phyloP scores from a whole-genome alignment of 108 stramenopile species.

The Epithemia pelagica region DNA sequence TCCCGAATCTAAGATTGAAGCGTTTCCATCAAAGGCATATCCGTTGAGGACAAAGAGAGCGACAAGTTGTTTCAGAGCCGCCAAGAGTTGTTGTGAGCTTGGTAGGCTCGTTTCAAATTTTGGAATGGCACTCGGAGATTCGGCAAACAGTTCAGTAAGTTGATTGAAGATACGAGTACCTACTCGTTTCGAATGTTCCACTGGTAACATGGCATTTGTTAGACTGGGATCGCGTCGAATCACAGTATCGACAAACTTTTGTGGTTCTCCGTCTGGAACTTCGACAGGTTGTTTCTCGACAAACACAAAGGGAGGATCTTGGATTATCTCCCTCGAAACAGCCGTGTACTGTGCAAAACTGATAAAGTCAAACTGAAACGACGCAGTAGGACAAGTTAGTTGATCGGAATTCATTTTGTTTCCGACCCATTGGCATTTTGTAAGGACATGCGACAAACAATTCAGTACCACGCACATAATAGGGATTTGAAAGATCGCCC shows the following conservation, averaged over 20 bases:
- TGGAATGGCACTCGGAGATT: neutral
- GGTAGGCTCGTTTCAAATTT: neutral
- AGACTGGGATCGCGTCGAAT: conserved; percentile 60
- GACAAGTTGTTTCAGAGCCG: conserved; percentile 52
- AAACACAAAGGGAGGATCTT: conserved; percentile 56
- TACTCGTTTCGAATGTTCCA: conserved; percentile 43
- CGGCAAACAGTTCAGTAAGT: conserved; percentile 53
- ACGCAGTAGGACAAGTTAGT: too few species aligned
- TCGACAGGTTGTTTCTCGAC: conserved; percentile 70
- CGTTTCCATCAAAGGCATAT: conserved; percentile 64
- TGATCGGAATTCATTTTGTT: too few species aligned
- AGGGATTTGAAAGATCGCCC: conserved; percentile 77
- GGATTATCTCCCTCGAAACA: conserved; percentile 54
- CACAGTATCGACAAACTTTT: conserved; percentile 50
- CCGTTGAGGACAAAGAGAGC: conserved; percentile 71
- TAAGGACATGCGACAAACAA: too few species aligned
- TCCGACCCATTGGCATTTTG: too few species aligned
- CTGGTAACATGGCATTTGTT: conserved; percentile 33
- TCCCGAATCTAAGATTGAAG: conserved; percentile 9
- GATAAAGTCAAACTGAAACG: conserved; percentile 76
- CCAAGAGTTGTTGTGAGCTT: conserved; percentile 12
- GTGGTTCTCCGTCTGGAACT: conserved; percentile 35
- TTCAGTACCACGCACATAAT: conserved; percentile 43
- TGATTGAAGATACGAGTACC: conserved; percentile 52
- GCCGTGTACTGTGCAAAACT: conserved; percentile 80